Conservation (phyloP, 305 asterid species). For the Fraxinus xanthoxyloides region DNA sequence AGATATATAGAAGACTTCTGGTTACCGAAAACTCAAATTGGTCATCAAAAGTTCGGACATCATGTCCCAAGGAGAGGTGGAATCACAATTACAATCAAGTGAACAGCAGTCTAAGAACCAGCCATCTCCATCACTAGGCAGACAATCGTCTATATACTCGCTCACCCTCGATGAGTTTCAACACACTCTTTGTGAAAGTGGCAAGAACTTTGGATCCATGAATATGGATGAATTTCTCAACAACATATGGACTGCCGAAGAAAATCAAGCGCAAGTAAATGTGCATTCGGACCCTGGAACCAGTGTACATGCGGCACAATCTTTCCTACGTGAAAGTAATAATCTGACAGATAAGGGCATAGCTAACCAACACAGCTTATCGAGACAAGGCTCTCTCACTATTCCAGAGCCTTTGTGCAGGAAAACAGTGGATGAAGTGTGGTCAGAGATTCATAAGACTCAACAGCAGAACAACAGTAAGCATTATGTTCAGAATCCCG, state of each 20-base stretch:
- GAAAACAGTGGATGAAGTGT: slow-evolving; percentile 79
- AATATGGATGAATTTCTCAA: slow-evolving; percentile 92
- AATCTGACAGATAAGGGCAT: slow-evolving; percentile 21
- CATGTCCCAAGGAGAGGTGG: slow-evolving; percentile 49
- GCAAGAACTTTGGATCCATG: slow-evolving; percentile 84
- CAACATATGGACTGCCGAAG: slow-evolving; percentile 89
- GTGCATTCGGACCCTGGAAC: slow-evolving; percentile 17
- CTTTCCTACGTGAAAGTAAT: slow-evolving; percentile 23
- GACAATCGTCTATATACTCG: slow-evolving; percentile 66
- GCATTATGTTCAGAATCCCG: slow-evolving; percentile 24
- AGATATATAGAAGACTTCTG: neutral
- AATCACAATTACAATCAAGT: slow-evolving; percentile 34
- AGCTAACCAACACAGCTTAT: slow-evolving; percentile 45
- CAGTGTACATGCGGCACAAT: slow-evolving; percentile 13
- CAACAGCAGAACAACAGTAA: slow-evolving; percentile 24
- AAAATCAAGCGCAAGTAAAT: slow-evolving; percentile 55
- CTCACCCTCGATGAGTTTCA: slow-evolving; percentile 87
- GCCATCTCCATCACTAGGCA: slow-evolving; percentile 38
- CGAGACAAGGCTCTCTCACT: slow-evolving; percentile 65
- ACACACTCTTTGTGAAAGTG: slow-evolving; percentile 53
- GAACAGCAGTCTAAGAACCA: slow-evolving; percentile 34
- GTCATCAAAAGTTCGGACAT: slow-evolving; percentile 43
- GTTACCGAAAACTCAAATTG: slow-evolving; percentile 23
- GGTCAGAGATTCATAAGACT: slow-evolving; percentile 57
- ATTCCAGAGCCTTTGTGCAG: slow-evolving; percentile 58